Base-by-base conservation (phyloP, 306 rosid species). In the Leucaena leucocephala region DNA sequence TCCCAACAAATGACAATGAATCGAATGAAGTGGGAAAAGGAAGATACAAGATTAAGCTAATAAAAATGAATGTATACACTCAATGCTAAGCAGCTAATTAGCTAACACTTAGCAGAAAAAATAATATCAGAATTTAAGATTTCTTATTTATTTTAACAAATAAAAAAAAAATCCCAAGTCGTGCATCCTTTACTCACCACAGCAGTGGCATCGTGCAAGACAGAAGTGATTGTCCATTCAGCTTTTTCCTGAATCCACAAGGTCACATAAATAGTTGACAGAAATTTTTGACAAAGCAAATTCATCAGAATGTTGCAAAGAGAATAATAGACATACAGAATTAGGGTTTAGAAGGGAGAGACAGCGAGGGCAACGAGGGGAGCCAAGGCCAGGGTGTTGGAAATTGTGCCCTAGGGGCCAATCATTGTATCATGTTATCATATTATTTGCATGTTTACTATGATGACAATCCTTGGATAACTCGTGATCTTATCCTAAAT, bases 321-420 rank as follows among this genome's bases (percentile, higher is more conserved):
- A 21, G 64, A 0, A 68, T 22, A 64, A 3, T 22, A 65, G 5
- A 70, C 50, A 75, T 44, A 92, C 98, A 13, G 89, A 70, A 76
- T 80, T 49, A 62, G 94, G 87, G 83, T 82, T 65, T 58, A 95
- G 81, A 58, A 91, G 93, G 59, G 98, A 90, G 68, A 95, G 94
- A 71, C 98, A 91, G 43, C 98, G 97, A 76, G 98, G 97, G 81
- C 98, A 94, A 43, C 98, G 94, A 44, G 96, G 78, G 2, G 89
- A 79, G 68, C 98, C 97, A 5, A 95, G 98, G 52, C 98, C 96
- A 3, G 98, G 97, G 77, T 92, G n/a, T n/a, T n/a, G n/a, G n/a
- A n/a, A n/a, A n/a, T n/a, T n/a, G n/a, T n/a, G n/a, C n/a, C n/a
- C n/a, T n/a, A n/a, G n/a, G n/a, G n/a, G n/a, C n/a, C n/a, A n/a